These are phyloP conservation scores for Aspergillus sp. DNA, from an alignment of 2,329 filamentous ascomycete species.

Conservation along the genomic window DNA sequence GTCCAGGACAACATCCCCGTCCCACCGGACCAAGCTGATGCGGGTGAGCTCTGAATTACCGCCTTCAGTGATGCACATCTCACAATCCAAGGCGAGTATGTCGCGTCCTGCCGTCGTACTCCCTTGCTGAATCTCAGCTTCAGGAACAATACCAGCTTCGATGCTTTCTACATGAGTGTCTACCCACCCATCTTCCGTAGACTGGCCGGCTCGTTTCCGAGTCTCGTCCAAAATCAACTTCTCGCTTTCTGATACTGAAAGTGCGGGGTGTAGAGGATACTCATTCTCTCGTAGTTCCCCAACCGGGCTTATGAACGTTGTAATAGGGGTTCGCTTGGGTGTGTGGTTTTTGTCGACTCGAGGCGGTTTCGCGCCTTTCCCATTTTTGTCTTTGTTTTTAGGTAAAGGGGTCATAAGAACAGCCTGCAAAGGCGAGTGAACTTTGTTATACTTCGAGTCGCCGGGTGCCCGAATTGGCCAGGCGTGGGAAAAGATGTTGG, in stretches of 20 bases:
- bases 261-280: constrained; percentile 78
- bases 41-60: constrained; percentile 81
- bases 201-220: constrained; percentile 53
- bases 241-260: constrained; percentile 60
- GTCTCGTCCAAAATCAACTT: constrained; percentile 54
- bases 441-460: constrained; percentile 74
- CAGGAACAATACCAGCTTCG: constrained; percentile 67
- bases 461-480: constrained; percentile 89
- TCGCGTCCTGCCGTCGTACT: constrained; percentile 80
- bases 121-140: constrained; percentile 71
- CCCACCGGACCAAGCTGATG: constrained; percentile 84
- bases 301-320: constrained; percentile 69
- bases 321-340: constrained; percentile 77
- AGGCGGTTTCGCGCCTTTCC: constrained; percentile 58
- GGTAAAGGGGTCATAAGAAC: constrained; percentile 76
- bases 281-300: constrained; percentile 80
- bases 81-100: constrained; percentile 84
- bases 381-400: constrained; percentile 68
- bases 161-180: constrained; percentile 69
- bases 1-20: constrained; percentile 78
- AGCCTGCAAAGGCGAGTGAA: constrained; percentile 83
- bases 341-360: constrained; percentile 66
- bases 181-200: constrained; percentile 70
- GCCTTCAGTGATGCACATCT: constrained; percentile 90
- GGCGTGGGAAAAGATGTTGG: constrained; percentile 79